Base-by-base conservation (phyloP, 2,329 filamentous ascomycete genomes). In the Chaetomium strumarium region DNA sequence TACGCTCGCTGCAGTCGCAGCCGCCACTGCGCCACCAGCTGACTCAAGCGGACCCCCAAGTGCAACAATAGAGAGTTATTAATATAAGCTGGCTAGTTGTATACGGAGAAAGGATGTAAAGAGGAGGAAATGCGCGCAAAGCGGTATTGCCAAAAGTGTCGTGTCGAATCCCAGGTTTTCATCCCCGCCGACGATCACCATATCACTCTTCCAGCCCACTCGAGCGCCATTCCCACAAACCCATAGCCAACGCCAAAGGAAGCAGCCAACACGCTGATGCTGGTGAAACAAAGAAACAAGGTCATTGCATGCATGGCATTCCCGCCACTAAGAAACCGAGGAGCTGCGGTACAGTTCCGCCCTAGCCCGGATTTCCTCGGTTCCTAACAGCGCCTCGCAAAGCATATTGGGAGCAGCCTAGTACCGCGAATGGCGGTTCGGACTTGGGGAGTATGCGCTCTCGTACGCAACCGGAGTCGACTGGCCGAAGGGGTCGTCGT, bases 401-500 rank as follows among this genome's bases (percentile, higher is more conserved):
- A 14, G 33, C 5, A 11, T 6, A 34, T 24, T 24, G 24, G 24
- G 24, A 7, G 24, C 19, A 3, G 12, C n/a, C 30, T 66, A 76
- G 62, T 77, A 78, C 60, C 75, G 75, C 50, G 75, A 77, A 63
- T 72, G 74, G 30, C 75, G 69, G 51, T 66, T 62, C 33, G 66
- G 64, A 44, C 67, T 68, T 16, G 70, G 75, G 31, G 76, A 76
- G 63, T 75, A 77, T 5, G 75, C 70, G 60, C 76, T 68, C 51
- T 82, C 79, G 64, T 76, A 80, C 7, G n/a, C n/a, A n/a, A n/a
- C n/a, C n/a, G 71, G 67, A 57, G 73, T 77, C 2, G 78, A 72
- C 37, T 83, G 81, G 46, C 74, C 76, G 57, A 82, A 83, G 2
- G 80, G 79, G 58, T 85, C 83, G 52, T 90, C 86, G 42, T 78